Conservation (phyloP, 345 rosid species). For the Populus pruinosa region DNA sequence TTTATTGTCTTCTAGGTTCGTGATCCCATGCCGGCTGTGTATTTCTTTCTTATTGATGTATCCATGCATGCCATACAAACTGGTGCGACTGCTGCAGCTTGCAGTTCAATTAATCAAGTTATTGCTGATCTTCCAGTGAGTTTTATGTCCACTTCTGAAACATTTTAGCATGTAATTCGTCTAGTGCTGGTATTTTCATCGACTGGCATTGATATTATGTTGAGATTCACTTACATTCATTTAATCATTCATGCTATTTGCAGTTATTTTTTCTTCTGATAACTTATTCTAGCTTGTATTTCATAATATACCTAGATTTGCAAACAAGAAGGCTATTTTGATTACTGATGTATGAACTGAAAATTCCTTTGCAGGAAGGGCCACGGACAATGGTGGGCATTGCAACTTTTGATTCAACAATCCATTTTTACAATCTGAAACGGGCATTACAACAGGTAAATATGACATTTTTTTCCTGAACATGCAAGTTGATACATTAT, state of each 20-base stretch:
- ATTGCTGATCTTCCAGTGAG: constrained; percentile 91
- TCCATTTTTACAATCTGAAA: constrained; percentile 92
- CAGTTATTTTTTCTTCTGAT: not conserved
- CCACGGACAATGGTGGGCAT: constrained; percentile 94
- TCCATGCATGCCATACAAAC: constrained; percentile 92
- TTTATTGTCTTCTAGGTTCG: constrained; percentile 58
- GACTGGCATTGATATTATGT: not conserved
- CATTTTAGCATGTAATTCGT: constrained; percentile 1
- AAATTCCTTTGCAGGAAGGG: constrained; percentile 71
- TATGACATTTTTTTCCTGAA: not conserved
- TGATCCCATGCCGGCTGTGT: constrained; percentile 97
- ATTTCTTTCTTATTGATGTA: constrained; percentile 92
- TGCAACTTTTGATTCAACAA: constrained; percentile 94
- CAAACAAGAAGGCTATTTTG: not conserved
- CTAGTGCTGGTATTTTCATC: not conserved
- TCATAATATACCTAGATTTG: not conserved
- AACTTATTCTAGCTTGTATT: not conserved
- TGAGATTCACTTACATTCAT: not conserved
- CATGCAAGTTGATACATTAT: not conserved
- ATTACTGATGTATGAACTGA: not conserved
- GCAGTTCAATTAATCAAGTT: constrained; percentile 92
- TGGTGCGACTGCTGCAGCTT: constrained; percentile 97
- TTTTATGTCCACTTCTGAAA: constrained; percentile 1
- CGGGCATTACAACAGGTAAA: constrained; percentile 76
- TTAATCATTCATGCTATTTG: not conserved